These are phyloP conservation scores for Waltiozyma sp. DNA, from an alignment of 1,139 yeast genomes.

Conservation along the genomic window DNA sequence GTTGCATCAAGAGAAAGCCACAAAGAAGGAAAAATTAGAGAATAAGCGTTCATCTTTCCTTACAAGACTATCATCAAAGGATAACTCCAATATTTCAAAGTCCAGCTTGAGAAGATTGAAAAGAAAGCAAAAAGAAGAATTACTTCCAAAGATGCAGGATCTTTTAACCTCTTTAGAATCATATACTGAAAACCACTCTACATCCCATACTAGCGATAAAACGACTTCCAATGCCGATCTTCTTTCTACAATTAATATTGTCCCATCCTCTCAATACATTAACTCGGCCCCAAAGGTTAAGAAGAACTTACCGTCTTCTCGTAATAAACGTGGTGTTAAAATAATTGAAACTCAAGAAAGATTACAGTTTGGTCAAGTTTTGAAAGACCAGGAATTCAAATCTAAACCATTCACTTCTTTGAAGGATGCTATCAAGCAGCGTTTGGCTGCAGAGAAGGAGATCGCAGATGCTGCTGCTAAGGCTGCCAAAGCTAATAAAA, in stretches of 20 bases:
- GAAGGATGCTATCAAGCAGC: conserved; percentile 8
- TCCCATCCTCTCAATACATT: conserved; percentile 11
- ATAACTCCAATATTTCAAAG: conserved; percentile 40
- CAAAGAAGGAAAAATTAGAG: conserved; percentile 43
- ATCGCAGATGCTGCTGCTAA: neutral
- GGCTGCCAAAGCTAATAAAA: neutral
- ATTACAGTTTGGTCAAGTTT: conserved; percentile 40
- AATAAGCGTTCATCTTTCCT: conserved; percentile 24
- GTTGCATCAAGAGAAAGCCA: conserved; percentile 39
- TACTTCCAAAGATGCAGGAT: conserved; percentile 59
- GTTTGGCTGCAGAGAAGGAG: conserved; percentile 5
- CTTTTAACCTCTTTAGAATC: conserved; percentile 39
- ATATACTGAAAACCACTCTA: conserved; percentile 15
- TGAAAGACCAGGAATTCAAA: conserved; percentile 26
- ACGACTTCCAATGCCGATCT: neutral
- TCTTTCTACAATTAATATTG: conserved; percentile 9
- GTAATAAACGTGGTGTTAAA: conserved; percentile 44
- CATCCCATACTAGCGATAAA: neutral
- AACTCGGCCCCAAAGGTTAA: conserved; percentile 17
- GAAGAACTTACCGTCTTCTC: conserved; percentile 51
- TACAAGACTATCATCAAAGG: conserved; percentile 22
- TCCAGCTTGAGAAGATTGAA: conserved; percentile 56
- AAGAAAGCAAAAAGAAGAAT: conserved; percentile 48
- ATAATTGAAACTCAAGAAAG: conserved; percentile 43
- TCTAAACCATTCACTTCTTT: conserved; percentile 12